Percentiles rank a stretch among this genome's conserved stretches.
Conservation (phyloP, 1,284 basidiomycete species). For the Kwoniella shivajii region DNA sequence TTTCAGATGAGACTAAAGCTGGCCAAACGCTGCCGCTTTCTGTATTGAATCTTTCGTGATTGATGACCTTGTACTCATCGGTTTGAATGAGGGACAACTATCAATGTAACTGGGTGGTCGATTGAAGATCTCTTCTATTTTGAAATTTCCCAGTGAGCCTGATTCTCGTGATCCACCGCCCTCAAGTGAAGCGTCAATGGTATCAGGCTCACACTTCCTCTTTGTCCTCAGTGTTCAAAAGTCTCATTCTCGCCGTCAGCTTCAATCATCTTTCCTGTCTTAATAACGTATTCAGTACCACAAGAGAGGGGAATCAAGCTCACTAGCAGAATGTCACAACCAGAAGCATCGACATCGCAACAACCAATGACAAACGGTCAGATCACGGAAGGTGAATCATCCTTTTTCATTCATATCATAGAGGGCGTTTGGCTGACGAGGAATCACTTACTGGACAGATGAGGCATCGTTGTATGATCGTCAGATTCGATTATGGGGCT, state of each 20-base stretch:
- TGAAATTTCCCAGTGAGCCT: slow-evolving; percentile 17
- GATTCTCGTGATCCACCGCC: neutral
- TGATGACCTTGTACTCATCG: too few species aligned
- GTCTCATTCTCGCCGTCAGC: too few species aligned
- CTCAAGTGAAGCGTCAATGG: neutral
- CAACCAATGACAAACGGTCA: slow-evolving; percentile 19
- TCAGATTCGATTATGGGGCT: slow-evolving; percentile 95
- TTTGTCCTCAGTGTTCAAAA: neutral
- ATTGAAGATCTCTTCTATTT: too few species aligned
- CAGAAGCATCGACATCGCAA: neutral
- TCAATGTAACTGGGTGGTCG: neutral
- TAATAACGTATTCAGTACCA: neutral
- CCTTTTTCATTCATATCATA: neutral
- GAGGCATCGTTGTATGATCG: slow-evolving; percentile 91
- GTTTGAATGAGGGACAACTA: too few species aligned
- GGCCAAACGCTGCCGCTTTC: too few species aligned
- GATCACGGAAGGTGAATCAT: slow-evolving; percentile 45
- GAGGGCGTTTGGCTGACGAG: neutral
- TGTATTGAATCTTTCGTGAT: too few species aligned
- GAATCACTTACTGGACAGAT: slow-evolving; percentile 57
- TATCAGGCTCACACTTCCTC: slow-evolving; percentile 9
- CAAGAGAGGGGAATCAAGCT: neutral
- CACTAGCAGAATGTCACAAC: slow-evolving; percentile 2
- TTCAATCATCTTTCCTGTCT: neutral
- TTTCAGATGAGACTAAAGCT: slow-evolving; percentile 3